Percentiles rank a stretch among this genome's conserved stretches.
Evolutionary conservation across 2,329 filamentous ascomycete genomes (phyloP).

Genomic region (Chrysoporthe deuterocubensis): DNA sequence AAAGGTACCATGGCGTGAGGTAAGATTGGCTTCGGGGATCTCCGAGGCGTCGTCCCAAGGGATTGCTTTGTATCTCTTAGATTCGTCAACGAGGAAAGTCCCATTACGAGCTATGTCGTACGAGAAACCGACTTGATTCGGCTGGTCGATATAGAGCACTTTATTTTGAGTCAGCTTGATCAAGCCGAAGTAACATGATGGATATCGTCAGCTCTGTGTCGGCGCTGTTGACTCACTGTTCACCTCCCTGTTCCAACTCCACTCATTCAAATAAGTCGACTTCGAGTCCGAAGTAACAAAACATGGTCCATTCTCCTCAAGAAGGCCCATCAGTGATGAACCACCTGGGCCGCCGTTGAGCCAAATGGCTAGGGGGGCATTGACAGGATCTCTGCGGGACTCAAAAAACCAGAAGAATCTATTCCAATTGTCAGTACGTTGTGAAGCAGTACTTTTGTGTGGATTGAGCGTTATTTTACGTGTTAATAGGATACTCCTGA

Average conservation of each 20-base stretch:
- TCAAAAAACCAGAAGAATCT: constrained; percentile 28
- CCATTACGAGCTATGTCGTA: constrained; percentile 28
- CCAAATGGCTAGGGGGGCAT: constrained; percentile 55
- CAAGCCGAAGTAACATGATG: neutral
- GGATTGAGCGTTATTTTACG: constrained; percentile 5
- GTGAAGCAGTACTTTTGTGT: neutral
- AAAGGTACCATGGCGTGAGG: constrained; percentile 41
- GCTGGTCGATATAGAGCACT: constrained; percentile 67
- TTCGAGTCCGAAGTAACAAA: constrained; percentile 55
- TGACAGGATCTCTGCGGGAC: constrained; percentile 19
- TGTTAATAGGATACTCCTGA: constrained; percentile 28
- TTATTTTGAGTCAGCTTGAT: constrained; percentile 41
- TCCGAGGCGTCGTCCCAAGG: constrained; percentile 39
- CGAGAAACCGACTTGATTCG: constrained; percentile 31
- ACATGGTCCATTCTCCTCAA: constrained; percentile 59
- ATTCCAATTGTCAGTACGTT: neutral
- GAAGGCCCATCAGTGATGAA: constrained; percentile 56
- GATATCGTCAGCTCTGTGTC: neutral
- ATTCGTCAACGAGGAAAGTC: neutral
- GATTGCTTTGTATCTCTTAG: constrained; percentile 10
- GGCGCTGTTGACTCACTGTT: constrained; percentile 6
- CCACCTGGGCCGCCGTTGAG: constrained; percentile 64
- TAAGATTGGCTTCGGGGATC: constrained; percentile 43
- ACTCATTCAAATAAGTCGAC: constrained; percentile 55
- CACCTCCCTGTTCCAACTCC: constrained; percentile 63